Base-by-base conservation (phyloP, 1,139 yeast species). In the Pichia sp. region DNA sequence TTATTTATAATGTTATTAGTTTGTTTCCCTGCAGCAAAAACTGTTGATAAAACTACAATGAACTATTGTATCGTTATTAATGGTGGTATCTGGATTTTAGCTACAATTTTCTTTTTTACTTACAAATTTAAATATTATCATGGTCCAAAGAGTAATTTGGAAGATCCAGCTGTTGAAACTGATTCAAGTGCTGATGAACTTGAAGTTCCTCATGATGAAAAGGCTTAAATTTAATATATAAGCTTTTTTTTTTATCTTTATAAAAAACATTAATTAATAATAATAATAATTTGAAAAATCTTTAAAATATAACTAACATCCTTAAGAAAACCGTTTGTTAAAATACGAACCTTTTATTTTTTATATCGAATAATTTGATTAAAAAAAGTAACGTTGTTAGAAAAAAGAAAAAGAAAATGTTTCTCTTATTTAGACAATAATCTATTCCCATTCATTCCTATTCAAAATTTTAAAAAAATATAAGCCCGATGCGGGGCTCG, bases 61-160 rank as follows among this genome's bases (percentile, higher is more conserved):
- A 79, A 78, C 57, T 79, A 78, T 55, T 74, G 81, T 4, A 67
- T 71, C 49, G 82, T 76, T 7, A 74, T 78, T 46, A 74, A 74
- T 11, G 71, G 72, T 33, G 68, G 69, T 45, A 71, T 69, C 51
- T 74, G 67, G 73, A 54, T 73, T n/a, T 57, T 74, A 4, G 66
- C 80, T 0, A 52, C 67, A 39, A 41, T 67, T 3, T 76, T 72
- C 55, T 76, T 68, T 8, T 63, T 60, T 42, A 58, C 63, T 3
- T 74, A 73, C 55, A 79, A 77, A 43, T 70, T 67, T 53, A 72
- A 71, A 49, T 55, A 63, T 47, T 76, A 68, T 62, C 68, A 64
- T 48, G 82, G 82, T 9, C 82, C 82, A 28, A 66, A 64, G 57
- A 50, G 73, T 66, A 40, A 66, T 64, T 32, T 73, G 35, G 35